Evolutionary conservation across 164 flowering plant species (phyloP).

Genomic region (Stephania japonica): DNA sequence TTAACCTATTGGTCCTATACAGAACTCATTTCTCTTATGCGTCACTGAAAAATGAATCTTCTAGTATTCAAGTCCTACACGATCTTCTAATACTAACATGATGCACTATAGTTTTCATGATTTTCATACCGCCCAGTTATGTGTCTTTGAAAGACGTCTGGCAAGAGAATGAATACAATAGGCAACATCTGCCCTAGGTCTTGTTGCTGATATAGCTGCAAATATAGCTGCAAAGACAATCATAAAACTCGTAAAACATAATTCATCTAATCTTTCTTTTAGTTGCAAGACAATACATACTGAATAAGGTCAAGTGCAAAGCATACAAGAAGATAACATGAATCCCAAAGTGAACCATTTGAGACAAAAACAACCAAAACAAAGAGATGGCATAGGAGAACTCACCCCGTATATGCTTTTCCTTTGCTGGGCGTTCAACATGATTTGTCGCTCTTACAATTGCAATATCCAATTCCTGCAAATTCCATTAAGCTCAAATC

Average conservation of each 20-base stretch:
- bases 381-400: not conserved
- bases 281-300: not conserved
- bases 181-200: conserved; percentile 96
- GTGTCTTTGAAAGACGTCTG: conserved; percentile 76
- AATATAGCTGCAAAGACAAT: conserved; percentile 57
- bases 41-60: not conserved
- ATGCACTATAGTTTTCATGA: not conserved
- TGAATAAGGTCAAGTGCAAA: not conserved
- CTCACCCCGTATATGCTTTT: conserved; percentile 67
- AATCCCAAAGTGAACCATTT: not conserved
- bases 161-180: conserved; percentile 96
- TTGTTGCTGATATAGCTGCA: conserved; percentile 72
- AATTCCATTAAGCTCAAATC: not conserved
- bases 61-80: not conserved
- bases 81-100: not conserved
- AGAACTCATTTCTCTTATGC: not conserved
- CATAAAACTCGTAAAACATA: not conserved
- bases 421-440: conserved; percentile 80
- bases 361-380: not conserved
- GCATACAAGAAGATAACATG: not conserved
- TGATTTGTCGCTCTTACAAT: conserved; percentile 81
- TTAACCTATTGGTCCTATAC: not conserved
- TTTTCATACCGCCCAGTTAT: conserved; percentile 83
- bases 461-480: conserved; percentile 79
- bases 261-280: not conserved